Conservation (phyloP, 345 rosid genomes). For the Rhizophora apiculata region DNA sequence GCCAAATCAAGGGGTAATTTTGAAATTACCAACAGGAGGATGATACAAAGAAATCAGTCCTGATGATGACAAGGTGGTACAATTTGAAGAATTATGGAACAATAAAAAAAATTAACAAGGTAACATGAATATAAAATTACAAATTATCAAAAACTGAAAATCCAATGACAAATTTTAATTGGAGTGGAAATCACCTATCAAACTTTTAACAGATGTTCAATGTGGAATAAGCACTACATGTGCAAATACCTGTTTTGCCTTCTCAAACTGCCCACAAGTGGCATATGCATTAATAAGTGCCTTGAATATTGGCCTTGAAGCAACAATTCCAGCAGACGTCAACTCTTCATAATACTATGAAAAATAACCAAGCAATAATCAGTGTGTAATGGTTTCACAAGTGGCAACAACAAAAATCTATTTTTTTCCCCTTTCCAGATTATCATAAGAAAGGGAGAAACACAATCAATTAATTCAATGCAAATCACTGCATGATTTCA, state of each 20-base stretch:
- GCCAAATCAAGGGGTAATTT: not conserved
- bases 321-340: slow-evolving; percentile 37
- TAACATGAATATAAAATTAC: not conserved
- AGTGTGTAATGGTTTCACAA: not conserved
- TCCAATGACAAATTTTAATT: too few species aligned
- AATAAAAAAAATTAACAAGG: not conserved
- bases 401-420: not conserved
- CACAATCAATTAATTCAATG: not conserved
- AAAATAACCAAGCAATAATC: not conserved
- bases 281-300: slow-evolving; percentile 72
- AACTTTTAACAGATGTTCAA: not conserved
- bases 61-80: not conserved
- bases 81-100: not conserved
- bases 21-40: not conserved
- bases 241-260: slow-evolving; percentile 71
- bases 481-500: not conserved
- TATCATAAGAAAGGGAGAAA: not conserved
- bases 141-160: too few species aligned
- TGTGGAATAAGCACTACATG: not conserved
- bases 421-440: not conserved
- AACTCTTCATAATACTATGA: slow-evolving; percentile 56
- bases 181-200: too few species aligned
- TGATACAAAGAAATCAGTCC: not conserved
- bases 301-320: slow-evolving; percentile 61
- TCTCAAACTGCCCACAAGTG: slow-evolving; percentile 65